A percentile compares a stretch with the other conserved stretches of the same genome.
phyloP scores from a whole-genome alignment of 768 basidiomycete species.

The Termitomyces sp. region DNA sequence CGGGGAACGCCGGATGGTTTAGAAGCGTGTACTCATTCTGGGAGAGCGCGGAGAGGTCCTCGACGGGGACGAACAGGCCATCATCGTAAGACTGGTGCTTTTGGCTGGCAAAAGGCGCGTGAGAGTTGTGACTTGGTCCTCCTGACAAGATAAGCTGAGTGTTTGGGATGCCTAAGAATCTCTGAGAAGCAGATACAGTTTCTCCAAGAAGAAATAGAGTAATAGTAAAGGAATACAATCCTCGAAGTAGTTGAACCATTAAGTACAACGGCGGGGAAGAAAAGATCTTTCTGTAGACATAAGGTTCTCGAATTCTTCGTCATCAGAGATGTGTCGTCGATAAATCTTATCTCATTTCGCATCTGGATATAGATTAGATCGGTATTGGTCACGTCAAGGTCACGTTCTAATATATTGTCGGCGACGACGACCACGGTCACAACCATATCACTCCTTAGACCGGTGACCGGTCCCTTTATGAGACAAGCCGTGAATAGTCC shows the following conservation, averaged over 20 bases:
- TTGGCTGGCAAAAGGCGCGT: neutral
- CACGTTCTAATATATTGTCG: no score
- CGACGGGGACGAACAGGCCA: conserved; percentile 32
- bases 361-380: conserved; percentile 1
- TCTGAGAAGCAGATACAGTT: neutral
- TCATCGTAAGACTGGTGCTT: conserved; percentile 17
- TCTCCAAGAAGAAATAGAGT: neutral
- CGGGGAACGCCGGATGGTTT: conserved; percentile 46
- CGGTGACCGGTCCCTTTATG: no score
- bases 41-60: conserved; percentile 30
- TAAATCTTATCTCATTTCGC: neutral
- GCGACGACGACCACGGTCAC: neutral
- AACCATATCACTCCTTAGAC: neutral
- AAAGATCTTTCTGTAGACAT: neutral
- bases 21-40: conserved; percentile 32
- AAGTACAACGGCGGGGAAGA: neutral
- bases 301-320: neutral
- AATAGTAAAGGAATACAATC: neutral
- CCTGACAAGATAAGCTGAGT: neutral
- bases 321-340: no score
- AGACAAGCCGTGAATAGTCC: no score
- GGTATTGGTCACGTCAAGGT: neutral
- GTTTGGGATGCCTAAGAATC: neutral
- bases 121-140: neutral
- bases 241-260: neutral